These are phyloP conservation scores for Paramecium octaurelia DNA, from an alignment of 73 alveolate species.

Conservation along the genomic window DNA sequence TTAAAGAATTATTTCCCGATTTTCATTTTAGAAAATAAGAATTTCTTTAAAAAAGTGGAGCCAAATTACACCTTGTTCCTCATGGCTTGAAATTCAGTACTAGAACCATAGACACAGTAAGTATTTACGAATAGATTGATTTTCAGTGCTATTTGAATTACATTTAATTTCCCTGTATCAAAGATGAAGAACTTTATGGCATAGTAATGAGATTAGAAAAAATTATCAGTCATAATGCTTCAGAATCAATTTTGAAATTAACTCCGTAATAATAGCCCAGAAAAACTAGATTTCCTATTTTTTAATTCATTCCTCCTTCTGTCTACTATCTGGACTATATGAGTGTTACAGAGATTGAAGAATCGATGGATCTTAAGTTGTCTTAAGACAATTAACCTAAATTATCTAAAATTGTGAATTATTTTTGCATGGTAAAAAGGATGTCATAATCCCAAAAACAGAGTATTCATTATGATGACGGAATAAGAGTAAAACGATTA, in stretches of 20 bases:
- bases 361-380: not conserved
- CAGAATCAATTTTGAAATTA: not conserved
- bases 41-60: not conserved
- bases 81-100: not conserved
- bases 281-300: not conserved
- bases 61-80: not conserved
- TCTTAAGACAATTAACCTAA: not conserved
- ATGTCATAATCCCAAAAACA: not conserved
- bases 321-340: not conserved
- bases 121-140: not conserved
- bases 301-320: not conserved
- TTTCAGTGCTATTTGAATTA: not conserved
- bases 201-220: not conserved
- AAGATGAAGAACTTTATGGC: not conserved
- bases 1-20: not conserved
- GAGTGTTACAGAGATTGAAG: not conserved
- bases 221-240: not conserved
- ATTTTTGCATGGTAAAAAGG: not conserved
- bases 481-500: not conserved
- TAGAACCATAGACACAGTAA: not conserved
- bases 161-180: not conserved
- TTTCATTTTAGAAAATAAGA: not conserved
- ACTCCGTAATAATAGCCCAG: not conserved
- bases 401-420: not conserved
- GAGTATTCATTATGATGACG: not conserved